These are phyloP conservation scores for Ajuga chamaepitys DNA, from an alignment of 257 asterid species.

Conservation along the genomic window DNA sequence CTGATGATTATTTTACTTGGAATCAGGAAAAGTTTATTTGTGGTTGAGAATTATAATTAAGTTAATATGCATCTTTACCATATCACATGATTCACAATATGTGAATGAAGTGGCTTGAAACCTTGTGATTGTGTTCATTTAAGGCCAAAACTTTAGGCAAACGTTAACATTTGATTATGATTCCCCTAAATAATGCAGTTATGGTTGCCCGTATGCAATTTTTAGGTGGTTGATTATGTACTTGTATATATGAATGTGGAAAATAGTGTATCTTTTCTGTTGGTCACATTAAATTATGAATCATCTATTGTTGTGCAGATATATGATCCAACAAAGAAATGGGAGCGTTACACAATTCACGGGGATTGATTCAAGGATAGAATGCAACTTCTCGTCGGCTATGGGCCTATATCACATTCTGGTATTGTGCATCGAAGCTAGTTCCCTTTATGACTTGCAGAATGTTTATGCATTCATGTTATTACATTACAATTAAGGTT, in stretches of 20 bases:
- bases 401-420: neutral
- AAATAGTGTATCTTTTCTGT: neutral
- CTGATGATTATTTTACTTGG: neutral
- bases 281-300: neutral
- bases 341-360: constrained; percentile 92
- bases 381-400: neutral
- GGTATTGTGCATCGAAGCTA: neutral
- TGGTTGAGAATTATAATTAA: no score
- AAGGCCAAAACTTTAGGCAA: neutral
- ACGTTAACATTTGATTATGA: no score
- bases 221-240: no score
- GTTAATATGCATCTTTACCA: no score
- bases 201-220: no score
- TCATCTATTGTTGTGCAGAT: constrained; percentile 44
- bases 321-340: constrained; percentile 87
- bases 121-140: no score
- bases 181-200: no score
- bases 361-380: constrained; percentile 51
- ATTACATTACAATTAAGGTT: no score
- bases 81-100: no score
- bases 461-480: no score
- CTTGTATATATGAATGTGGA: neutral
- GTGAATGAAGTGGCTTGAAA: no score
- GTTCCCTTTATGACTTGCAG: neutral
- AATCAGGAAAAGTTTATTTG: no score